phyloP scores from a whole-genome alignment of 2,329 filamentous ascomycete species.

The Aspergillus fumigatiaffinis region DNA sequence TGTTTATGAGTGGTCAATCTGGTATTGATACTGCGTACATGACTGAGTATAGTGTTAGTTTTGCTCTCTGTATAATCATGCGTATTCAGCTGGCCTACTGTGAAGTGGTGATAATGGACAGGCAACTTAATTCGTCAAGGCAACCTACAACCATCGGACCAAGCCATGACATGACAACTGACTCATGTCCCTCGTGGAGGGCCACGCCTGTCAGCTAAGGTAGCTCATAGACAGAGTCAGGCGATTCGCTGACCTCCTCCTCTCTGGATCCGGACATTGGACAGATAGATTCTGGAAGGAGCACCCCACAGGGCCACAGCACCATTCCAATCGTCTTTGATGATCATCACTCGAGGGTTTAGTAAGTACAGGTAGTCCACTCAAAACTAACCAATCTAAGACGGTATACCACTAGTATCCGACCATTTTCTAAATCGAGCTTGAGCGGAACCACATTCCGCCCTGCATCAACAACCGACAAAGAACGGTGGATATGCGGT shows the following conservation, averaged over 20 bases:
- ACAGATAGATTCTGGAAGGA: too few relatives aligned
- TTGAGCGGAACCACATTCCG: not conserved
- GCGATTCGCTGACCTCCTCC: too few relatives aligned
- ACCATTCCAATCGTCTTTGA: too few relatives aligned
- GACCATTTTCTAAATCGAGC: not conserved
- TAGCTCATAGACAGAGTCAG: not conserved
- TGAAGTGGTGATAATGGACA: too few relatives aligned
- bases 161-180: too few relatives aligned
- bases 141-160: not conserved
- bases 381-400: too few relatives aligned
- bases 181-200: too few relatives aligned
- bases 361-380: not conserved
- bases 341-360: not conserved
- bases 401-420: not conserved
- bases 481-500: not conserved
- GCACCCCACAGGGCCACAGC: too few relatives aligned
- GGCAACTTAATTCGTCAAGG: not conserved
- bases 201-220: not conserved
- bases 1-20: not conserved
- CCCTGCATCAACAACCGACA: not conserved
- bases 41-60: not conserved
- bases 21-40: not conserved
- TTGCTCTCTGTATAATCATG: not conserved
- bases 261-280: not conserved
- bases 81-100: too few relatives aligned